phyloP scores from a whole-genome alignment of 1,284 basidiomycete genomes.

The Trichosporon sp. region DNA sequence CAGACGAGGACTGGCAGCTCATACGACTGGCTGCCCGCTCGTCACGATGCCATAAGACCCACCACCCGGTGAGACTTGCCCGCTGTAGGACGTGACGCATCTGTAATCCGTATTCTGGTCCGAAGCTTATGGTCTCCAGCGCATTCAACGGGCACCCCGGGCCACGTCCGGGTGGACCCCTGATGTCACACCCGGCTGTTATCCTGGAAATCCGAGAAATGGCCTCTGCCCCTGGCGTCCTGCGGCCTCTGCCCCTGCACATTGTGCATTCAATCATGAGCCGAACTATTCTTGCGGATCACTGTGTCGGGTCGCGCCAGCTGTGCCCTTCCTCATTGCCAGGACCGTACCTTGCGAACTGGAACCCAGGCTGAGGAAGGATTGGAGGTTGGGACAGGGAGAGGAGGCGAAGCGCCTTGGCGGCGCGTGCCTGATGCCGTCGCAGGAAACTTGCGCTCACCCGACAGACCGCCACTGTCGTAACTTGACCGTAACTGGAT shows the following conservation, averaged over 20 bases:
- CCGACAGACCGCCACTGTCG: background rate
- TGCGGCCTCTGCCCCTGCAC: background rate
- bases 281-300: background rate
- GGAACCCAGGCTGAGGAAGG: background rate
- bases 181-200: background rate
- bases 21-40: background rate
- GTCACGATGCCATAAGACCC: background rate
- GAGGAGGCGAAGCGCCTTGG: background rate
- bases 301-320: no score
- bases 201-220: background rate
- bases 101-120: background rate
- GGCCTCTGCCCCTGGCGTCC: background rate
- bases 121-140: background rate
- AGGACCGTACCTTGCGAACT: background rate
- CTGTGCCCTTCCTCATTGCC: background rate
- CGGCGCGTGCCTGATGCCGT: background rate
- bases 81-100: background rate
- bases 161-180: no score
- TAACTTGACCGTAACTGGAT: background rate
- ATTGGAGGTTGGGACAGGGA: background rate
- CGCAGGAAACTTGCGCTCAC: background rate
- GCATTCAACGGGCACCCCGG: background rate
- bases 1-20: background rate
- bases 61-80: background rate
- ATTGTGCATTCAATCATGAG: background rate